Base-by-base conservation (phyloP, 306 rosid species). In the Ochetophila trinervis region DNA sequence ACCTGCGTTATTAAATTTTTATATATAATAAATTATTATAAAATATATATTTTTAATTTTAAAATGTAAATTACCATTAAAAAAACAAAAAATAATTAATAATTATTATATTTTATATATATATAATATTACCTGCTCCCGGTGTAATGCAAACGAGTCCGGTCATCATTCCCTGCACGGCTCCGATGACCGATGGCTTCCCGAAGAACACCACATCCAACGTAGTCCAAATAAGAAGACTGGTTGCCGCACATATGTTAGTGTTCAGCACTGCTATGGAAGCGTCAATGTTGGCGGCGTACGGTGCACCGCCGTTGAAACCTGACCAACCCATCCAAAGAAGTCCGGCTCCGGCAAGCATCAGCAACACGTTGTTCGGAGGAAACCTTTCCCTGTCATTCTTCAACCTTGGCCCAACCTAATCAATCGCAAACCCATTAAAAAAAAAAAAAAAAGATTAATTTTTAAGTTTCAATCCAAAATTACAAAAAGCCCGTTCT, bases 291-390 rank as follows among this genome's bases (percentile, higher is more conserved):
- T 84, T 91, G 10, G 97, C 93, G 2, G 97, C 93, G 55, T 81
- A 89, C 0, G 97, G 96, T 32, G 96, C 97, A 1, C 96, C 97
- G 0, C 97, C 96, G n/a, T 91, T 91, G 82, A 91, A 88, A 13
- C 97, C 97, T 15, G 96, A 91, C 97, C 96, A 91, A 3, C 96
- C 97, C 96, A 91, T 88, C 97, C 97, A 91, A 54, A 88, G 23
- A 70, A 91, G 69, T 66, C 97, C 91, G 0, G 97, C 89, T 5
- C 96, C 96, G 16, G 88, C 87, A 22, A 91, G 82, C 97, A 88
- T 91, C 2, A 91, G 87, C 62, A 91, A 44, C 27, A 91, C 86
- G 36, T 91, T 91, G 84, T 91, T 91, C 6, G 97, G 97, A 42
- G 94, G 91, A 68, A 88, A 91, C 65, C 97, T 86, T 72, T 91